Evolutionary conservation across 345 rosid genomes (phyloP).

Genomic region (Citrus hindsii): DNA sequence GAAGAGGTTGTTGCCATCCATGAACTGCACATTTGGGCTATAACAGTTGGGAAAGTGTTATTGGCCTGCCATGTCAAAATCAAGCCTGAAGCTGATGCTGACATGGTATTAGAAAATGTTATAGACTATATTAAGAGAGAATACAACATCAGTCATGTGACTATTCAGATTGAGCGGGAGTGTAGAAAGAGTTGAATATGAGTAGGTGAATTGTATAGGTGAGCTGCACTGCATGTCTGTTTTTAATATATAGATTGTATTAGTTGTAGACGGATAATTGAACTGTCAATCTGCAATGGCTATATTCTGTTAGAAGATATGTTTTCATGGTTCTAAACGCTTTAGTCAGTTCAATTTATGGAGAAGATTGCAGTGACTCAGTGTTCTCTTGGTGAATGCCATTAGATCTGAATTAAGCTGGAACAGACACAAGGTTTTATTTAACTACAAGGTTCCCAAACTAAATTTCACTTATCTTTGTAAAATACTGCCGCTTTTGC

Average conservation of each 20-base stretch:
- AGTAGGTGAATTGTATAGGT: neutral
- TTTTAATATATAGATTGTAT: neutral
- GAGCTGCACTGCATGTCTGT: neutral
- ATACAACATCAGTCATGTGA: slow-evolving; percentile 58
- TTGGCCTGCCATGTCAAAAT: slow-evolving; percentile 66
- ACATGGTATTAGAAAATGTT: slow-evolving; percentile 54
- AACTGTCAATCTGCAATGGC: neutral
- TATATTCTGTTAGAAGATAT: neutral
- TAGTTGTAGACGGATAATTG: neutral
- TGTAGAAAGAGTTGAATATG: neutral
- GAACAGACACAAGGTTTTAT: too few relatives aligned
- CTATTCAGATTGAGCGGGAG: slow-evolving; percentile 67
- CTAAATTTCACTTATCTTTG: neutral
- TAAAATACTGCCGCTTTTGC: slow-evolving; percentile 35
- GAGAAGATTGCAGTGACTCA: neutral
- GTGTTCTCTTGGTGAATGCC: too few relatives aligned
- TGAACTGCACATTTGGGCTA: slow-evolving; percentile 77
- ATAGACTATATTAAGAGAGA: slow-evolving; percentile 51
- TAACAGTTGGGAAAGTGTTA: slow-evolving; percentile 64
- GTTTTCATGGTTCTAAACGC: neutral
- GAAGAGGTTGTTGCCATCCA: slow-evolving; percentile 67
- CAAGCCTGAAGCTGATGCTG: slow-evolving; percentile 54
- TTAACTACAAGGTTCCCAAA: neutral
- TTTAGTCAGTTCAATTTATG: neutral
- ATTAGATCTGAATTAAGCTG: neutral